A percentile compares a stretch with the other conserved stretches of the same genome.
Conservation (phyloP, 768 basidiomycete genomes). For the Xerocomellus dryophilus region DNA sequence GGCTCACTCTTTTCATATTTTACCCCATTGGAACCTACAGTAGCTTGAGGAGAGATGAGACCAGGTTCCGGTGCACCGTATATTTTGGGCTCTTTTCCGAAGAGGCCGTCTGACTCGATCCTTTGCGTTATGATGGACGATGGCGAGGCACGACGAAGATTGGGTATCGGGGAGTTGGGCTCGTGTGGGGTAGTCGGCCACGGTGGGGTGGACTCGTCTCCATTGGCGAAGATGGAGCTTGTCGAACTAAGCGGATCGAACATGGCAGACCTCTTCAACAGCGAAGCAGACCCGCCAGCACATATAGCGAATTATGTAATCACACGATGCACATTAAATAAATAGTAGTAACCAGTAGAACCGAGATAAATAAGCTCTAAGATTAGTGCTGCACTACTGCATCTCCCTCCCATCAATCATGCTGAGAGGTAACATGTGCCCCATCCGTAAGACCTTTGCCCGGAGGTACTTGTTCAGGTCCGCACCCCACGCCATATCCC, state of each 20-base stretch:
- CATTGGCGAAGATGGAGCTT: constrained; percentile 51
- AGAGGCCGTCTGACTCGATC: constrained; percentile 54
- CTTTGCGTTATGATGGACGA: constrained; percentile 48
- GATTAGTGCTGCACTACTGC: not conserved
- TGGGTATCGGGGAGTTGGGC: constrained; percentile 68
- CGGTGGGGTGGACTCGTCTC: constrained; percentile 49
- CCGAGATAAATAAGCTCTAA: not conserved
- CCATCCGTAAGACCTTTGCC: constrained; percentile 97
- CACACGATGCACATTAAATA: not conserved
- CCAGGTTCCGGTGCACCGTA: constrained; percentile 85
- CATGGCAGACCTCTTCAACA: constrained; percentile 36
- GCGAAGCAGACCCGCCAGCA: not conserved
- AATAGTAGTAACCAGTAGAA: too few relatives aligned
- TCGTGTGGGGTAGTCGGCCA: constrained; percentile 83
- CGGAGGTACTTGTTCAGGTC: constrained; percentile 94
- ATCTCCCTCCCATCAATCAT: constrained; percentile 14
- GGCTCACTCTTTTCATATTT: constrained; percentile 76
- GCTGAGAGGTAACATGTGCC: constrained; percentile 75
- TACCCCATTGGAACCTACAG: constrained; percentile 62
- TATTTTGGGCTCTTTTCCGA: constrained; percentile 80
- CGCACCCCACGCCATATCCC: constrained; percentile 67
- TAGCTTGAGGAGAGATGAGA: constrained; percentile 71
- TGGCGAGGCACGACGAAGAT: constrained; percentile 60
- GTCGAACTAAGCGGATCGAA: constrained; percentile 71
- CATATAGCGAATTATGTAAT: constrained; percentile 16